Percentiles rank a stretch among this genome's conserved stretches.
Conservation (phyloP, 176 grass and related monocot species). For the Carex parvula region DNA sequence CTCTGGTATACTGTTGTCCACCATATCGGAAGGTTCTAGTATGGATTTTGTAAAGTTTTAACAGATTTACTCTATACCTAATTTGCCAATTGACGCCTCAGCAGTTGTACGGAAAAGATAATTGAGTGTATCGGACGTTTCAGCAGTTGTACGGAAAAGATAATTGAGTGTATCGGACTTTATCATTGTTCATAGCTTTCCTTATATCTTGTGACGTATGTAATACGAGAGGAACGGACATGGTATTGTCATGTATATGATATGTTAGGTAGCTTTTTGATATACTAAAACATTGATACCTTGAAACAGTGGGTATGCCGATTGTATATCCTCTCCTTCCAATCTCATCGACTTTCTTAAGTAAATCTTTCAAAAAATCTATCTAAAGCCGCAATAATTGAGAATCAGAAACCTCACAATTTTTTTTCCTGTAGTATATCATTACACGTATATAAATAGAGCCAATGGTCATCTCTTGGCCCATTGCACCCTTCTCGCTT, state of each 20-base stretch:
- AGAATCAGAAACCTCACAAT: not conserved
- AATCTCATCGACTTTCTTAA: not conserved
- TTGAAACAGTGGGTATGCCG: not conserved
- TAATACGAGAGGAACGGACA: not conserved
- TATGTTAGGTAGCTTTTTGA: constrained; percentile 1
- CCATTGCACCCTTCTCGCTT: not conserved
- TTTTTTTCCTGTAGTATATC: not conserved
- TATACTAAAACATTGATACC: not conserved
- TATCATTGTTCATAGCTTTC: not conserved
- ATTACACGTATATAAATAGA: not conserved
- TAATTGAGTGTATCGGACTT: not conserved
- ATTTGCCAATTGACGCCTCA: not conserved
- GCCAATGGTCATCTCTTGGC: not conserved
- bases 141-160: not conserved
- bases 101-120: not conserved
- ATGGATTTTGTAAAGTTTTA: not conserved
- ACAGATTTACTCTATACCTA: constrained; percentile 4
- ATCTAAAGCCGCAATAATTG: not conserved
- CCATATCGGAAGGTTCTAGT: not conserved
- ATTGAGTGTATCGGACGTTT: not conserved
- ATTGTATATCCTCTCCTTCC: not conserved
- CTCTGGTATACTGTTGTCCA: not conserved
- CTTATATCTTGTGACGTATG: not conserved
- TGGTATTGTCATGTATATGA: not conserved
- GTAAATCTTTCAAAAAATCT: constrained; percentile 7